Evolutionary conservation across 2,329 filamentous ascomycete species (phyloP).

Genomic region (Elsinoe batatas): DNA sequence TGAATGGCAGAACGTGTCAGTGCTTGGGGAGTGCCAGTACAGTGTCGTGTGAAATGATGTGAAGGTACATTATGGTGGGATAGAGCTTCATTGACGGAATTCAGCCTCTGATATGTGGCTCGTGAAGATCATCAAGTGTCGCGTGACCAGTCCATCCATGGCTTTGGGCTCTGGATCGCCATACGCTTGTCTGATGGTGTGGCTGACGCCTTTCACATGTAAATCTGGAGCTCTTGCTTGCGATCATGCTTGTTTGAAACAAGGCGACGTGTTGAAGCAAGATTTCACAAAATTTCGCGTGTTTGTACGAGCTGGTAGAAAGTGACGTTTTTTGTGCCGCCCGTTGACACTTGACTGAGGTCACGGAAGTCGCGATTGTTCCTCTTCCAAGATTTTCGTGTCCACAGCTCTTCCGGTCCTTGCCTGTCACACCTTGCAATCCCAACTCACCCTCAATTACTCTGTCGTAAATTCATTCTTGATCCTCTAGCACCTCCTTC

Average conservation of each 20-base stretch:
- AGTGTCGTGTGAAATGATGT: no score
- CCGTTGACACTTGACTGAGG: background rate
- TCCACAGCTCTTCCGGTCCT: background rate
- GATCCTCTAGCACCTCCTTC: background rate
- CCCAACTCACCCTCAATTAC: background rate
- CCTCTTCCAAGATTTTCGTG: slow-evolving; percentile 10
- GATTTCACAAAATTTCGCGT: background rate
- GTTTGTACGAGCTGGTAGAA: background rate
- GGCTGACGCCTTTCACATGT: slow-evolving; percentile 11
- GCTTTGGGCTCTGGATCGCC: background rate
- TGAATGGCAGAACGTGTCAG: no score
- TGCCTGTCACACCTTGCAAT: background rate
- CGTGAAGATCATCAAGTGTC: background rate
- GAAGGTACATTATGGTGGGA: no score
- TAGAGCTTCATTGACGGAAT: no score
- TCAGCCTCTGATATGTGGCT: background rate
- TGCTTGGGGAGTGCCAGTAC: no score
- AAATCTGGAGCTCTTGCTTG: background rate
- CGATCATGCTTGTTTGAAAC: background rate
- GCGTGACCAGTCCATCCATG: background rate
- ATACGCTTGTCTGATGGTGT: background rate
- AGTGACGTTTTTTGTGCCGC: background rate
- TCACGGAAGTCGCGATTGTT: background rate
- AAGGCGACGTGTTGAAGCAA: background rate
- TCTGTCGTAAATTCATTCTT: background rate